Percentiles rank a stretch among this genome's conserved stretches.
These are phyloP conservation scores for Epichloe uncinata DNA, from an alignment of 2,329 filamentous ascomycete genomes.

Conservation along the genomic window DNA sequence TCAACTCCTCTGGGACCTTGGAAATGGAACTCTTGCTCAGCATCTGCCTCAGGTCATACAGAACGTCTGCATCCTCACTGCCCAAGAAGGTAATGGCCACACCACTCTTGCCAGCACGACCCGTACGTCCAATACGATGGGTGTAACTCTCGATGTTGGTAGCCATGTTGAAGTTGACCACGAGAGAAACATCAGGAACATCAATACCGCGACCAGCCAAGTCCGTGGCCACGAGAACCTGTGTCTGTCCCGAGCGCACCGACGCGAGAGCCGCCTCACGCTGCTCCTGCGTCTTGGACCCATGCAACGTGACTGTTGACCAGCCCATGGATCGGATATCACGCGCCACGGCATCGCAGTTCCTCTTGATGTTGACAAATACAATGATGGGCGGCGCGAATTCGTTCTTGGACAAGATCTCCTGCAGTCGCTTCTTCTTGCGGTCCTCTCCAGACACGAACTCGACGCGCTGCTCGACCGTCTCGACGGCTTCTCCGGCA, in stretches of 20 bases:
- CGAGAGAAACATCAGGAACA: slow-evolving; percentile 82
- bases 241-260: slow-evolving; percentile 66
- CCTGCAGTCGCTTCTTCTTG: slow-evolving; percentile 86
- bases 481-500: slow-evolving; percentile 89
- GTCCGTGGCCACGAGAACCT: slow-evolving; percentile 91
- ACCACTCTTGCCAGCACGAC: slow-evolving; percentile 93
- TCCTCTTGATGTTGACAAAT: slow-evolving; percentile 99
- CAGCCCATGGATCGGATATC: slow-evolving; percentile 94
- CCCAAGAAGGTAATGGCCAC: slow-evolving; percentile 92
- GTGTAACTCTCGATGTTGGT: slow-evolving; percentile 87
- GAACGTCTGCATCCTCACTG: slow-evolving; percentile 73
- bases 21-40: slow-evolving; percentile 79
- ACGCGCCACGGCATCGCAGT: slow-evolving; percentile 87
- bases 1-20: slow-evolving; percentile 80
- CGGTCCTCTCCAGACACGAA: slow-evolving; percentile 85
- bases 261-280: slow-evolving; percentile 81
- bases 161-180: slow-evolving; percentile 99
- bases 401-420: slow-evolving; percentile 70
- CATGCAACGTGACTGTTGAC: slow-evolving; percentile 80
- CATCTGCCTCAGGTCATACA: slow-evolving; percentile 96
- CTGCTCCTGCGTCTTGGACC: slow-evolving; percentile 95
- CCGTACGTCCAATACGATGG: slow-evolving; percentile 90
- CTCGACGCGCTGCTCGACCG: slow-evolving; percentile 93
- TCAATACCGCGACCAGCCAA: slow-evolving; percentile 95
- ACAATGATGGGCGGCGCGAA: slow-evolving; percentile 90